phyloP scores from a whole-genome alignment of 257 asterid genomes.

The Lavandula angustifolia region DNA sequence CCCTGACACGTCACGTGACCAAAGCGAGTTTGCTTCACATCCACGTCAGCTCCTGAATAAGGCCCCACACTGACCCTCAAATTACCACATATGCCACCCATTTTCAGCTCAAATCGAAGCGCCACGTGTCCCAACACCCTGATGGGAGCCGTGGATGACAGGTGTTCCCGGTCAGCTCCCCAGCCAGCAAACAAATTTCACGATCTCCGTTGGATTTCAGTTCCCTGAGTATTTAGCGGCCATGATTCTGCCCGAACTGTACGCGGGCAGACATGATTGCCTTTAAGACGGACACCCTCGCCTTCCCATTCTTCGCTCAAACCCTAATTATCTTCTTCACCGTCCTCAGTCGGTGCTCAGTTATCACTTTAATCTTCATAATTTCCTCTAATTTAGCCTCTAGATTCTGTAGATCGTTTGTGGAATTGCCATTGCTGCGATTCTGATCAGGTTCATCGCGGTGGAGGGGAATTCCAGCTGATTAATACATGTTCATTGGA shows the following conservation, averaged over 20 bases:
- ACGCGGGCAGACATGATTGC: slow-evolving; percentile 83
- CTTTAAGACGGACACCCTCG: slow-evolving; percentile 72
- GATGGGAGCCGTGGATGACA: slow-evolving; percentile 57
- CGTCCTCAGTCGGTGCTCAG: slow-evolving; percentile 7
- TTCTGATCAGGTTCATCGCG: too few species aligned
- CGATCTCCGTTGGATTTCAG: slow-evolving; percentile 46
- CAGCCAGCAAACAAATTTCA: slow-evolving; percentile 60
- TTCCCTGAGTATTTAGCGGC: slow-evolving; percentile 36
- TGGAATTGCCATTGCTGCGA: too few species aligned
- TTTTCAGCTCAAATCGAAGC: too few species aligned
- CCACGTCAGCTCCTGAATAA: slow-evolving; percentile 36
- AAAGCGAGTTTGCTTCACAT: slow-evolving; percentile 49
- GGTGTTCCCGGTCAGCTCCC: slow-evolving; percentile 67
- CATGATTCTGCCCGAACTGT: slow-evolving; percentile 56
- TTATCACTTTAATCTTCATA: background rate
- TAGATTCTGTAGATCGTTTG: too few species aligned
- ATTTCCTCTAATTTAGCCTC: background rate
- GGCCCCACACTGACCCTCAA: slow-evolving; percentile 40
- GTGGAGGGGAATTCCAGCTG: slow-evolving; percentile 27
- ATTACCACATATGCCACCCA: too few species aligned
- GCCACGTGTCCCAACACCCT: slow-evolving; percentile 48
- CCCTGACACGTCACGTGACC: slow-evolving; percentile 61
- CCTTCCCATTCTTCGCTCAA: slow-evolving; percentile 70
- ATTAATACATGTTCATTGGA: slow-evolving; percentile 49
- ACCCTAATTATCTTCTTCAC: slow-evolving; percentile 47